Conservation (phyloP, 169 alveolate genomes). For the Perkinsus chesapeaki region DNA sequence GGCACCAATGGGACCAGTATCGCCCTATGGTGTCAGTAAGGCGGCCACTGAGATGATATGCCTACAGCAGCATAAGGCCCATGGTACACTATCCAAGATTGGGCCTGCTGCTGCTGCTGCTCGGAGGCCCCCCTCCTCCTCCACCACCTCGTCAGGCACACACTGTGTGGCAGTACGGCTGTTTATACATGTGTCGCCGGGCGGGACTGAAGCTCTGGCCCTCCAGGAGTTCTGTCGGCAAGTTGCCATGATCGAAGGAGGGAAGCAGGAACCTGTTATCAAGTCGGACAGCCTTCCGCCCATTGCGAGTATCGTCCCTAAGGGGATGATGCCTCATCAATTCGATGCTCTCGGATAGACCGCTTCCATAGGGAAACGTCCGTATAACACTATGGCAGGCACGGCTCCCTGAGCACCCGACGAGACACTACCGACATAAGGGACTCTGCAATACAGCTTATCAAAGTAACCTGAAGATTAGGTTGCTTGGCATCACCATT, state of each 20-base stretch:
- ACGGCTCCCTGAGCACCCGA: not conserved
- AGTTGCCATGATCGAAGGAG: conserved; percentile 8
- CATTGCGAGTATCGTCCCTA: not conserved
- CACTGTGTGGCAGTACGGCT: not conserved
- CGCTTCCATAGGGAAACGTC: too few species aligned
- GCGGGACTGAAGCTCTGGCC: conserved; percentile 9
- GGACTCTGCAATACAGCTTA: conserved; percentile 2
- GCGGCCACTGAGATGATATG: not conserved
- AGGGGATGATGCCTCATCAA: not conserved
- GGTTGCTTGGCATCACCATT: not conserved
- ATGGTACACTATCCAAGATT: not conserved
- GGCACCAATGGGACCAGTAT: conserved; percentile 5
- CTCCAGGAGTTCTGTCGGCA: conserved; percentile 11
- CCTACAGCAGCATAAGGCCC: not conserved
- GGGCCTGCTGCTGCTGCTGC: not conserved
- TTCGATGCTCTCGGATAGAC: too few species aligned
- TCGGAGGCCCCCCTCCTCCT: not conserved
- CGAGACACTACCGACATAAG: conserved; percentile 10
- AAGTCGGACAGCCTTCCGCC: too few species aligned
- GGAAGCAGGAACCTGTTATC: not conserved
- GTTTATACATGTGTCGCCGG: conserved; percentile 11
- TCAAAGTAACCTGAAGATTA: not conserved
- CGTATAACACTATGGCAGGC: too few species aligned
- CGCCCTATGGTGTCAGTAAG: conserved; percentile 13
- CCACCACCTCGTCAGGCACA: not conserved